Evolutionary conservation across 139 green algal genomes (phyloP), one percentile per base, ranked within the genome.

Genomic region (Protoeuglena noctilucae): DNA sequence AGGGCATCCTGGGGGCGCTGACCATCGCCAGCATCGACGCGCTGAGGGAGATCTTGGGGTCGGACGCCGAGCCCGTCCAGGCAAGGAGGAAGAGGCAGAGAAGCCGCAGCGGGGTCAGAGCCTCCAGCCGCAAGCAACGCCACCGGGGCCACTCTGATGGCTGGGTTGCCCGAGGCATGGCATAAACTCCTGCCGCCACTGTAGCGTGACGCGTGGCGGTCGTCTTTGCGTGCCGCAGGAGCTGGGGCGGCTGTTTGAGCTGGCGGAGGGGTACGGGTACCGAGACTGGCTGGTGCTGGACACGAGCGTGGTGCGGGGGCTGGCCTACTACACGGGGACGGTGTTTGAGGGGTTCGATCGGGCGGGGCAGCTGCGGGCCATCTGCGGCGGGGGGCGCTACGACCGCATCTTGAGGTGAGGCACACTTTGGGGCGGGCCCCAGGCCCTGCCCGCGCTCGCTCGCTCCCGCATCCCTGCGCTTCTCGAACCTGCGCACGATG

Each of bases 311-410:
- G 87, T 97, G 41, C 69, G 91, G 25, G 91, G 91, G 18, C 78
- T 98, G 45, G 88, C 91, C 0, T 98, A 98, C 74, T 97, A 97
- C 77, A 97, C 89, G 55, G 82, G 85, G 14, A 64, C 58, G 2
- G 71, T 79, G 23, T 79, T 79, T 63, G 65, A 80, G 63, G 91
- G 73, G 3, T 91, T 93, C 65, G 91, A 98, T 66, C 65, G 84
- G 7, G 69, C 64, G 2, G 88, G 86, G 1, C 58, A 87, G 71
- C 73, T 98, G 68, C 72, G 91, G 0, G 91, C 91, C 27, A 95
- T 98, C 56, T 94, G 81, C 64, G 91, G 91, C 22, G 91, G 91
- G 21, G 91, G 91, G 4, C 74, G 91, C 0, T 98, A 97, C 62
- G 89, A 96, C 66, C 56, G 59, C 28, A 71, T 98, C 63, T 76